Percentiles rank a stretch among this genome's conserved stretches.
Evolutionary conservation across 2,329 filamentous ascomycete species (phyloP).

Genomic region (Rhinocladiella similis): DNA sequence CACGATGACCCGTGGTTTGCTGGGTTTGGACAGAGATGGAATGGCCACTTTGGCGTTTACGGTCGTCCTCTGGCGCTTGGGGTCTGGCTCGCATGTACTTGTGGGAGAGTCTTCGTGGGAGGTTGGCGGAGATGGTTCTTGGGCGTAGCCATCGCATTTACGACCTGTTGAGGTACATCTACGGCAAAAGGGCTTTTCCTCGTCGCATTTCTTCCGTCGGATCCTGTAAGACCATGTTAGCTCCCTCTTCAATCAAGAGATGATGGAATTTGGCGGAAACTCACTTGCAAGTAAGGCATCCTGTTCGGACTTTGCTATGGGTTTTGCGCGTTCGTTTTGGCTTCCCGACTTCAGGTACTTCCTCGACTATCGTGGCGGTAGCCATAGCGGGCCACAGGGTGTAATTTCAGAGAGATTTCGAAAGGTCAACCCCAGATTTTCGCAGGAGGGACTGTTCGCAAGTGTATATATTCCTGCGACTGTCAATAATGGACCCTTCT

Average conservation of each 20-base stretch:
- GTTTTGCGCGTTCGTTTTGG: slow-evolving; percentile 25
- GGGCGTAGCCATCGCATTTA: slow-evolving; percentile 34
- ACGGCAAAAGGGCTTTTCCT: slow-evolving; percentile 33
- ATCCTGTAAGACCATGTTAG: slow-evolving; percentile 14
- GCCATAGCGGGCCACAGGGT: slow-evolving; percentile 1
- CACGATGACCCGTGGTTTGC: slow-evolving; percentile 18
- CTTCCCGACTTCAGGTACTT: slow-evolving; percentile 9
- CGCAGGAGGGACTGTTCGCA: background rate
- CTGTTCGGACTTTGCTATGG: slow-evolving; percentile 29
- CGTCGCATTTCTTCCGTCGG: slow-evolving; percentile 36
- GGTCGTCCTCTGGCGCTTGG: slow-evolving; percentile 29
- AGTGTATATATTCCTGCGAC: background rate
- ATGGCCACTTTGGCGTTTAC: slow-evolving; percentile 12
- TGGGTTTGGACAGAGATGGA: slow-evolving; percentile 19
- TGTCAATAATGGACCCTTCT: too few relatives aligned
- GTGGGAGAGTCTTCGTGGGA: slow-evolving; percentile 27
- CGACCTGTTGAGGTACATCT: slow-evolving; percentile 36
- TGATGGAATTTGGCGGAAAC: background rate
- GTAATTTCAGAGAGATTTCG: too few relatives aligned
- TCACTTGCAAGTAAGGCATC: slow-evolving; percentile 30
- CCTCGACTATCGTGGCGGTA: slow-evolving; percentile 6
- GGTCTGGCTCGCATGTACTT: slow-evolving; percentile 18
- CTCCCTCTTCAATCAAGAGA: background rate
- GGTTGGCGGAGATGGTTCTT: slow-evolving; percentile 1
- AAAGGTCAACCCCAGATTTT: too few relatives aligned